A percentile compares a stretch with the other conserved stretches of the same genome.
phyloP scores from a whole-genome alignment of 2,329 filamentous ascomycete genomes.

The Dissoconium aciculare region DNA sequence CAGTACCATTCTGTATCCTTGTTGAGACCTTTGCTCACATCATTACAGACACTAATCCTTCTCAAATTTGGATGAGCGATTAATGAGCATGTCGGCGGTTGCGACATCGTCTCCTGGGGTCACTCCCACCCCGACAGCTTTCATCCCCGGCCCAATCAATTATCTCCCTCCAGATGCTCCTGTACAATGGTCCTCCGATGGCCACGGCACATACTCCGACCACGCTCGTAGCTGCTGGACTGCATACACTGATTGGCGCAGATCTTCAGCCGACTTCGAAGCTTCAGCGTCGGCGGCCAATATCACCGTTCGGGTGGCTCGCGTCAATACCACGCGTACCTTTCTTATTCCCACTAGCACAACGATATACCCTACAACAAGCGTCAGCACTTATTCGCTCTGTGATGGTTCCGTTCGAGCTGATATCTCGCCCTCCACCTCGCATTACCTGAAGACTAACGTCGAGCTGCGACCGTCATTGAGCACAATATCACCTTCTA shows the following conservation, averaged over 20 bases:
- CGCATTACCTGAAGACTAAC: not conserved
- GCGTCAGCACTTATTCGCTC: slow-evolving; percentile 11
- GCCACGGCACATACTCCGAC: slow-evolving; percentile 1
- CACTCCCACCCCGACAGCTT: not conserved
- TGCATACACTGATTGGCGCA: slow-evolving; percentile 5
- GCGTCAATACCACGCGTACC: slow-evolving; percentile 1
- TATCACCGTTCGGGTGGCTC: not conserved
- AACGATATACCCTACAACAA: slow-evolving; percentile 8
- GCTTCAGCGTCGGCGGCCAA: not conserved
- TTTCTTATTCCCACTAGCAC: slow-evolving; percentile 1
- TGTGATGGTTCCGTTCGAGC: slow-evolving; percentile 15
- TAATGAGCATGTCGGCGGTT: too few species aligned
- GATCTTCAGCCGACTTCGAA: slow-evolving; percentile 2
- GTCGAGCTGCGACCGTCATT: not conserved
- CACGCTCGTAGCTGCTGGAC: slow-evolving; percentile 6
- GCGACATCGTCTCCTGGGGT: not conserved
- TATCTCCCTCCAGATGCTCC: not conserved
- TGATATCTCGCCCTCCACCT: slow-evolving; percentile 9
- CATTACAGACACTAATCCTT: too few species aligned
- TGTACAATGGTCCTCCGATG: not conserved
- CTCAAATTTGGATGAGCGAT: too few species aligned
- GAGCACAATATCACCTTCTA: slow-evolving; percentile 5
- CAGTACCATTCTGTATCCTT: too few species aligned
- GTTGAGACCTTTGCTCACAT: too few species aligned
- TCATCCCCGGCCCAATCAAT: not conserved